These are phyloP conservation scores for Fusarium incarnatum DNA, from an alignment of 2,329 filamentous ascomycete species.

Conservation along the genomic window DNA sequence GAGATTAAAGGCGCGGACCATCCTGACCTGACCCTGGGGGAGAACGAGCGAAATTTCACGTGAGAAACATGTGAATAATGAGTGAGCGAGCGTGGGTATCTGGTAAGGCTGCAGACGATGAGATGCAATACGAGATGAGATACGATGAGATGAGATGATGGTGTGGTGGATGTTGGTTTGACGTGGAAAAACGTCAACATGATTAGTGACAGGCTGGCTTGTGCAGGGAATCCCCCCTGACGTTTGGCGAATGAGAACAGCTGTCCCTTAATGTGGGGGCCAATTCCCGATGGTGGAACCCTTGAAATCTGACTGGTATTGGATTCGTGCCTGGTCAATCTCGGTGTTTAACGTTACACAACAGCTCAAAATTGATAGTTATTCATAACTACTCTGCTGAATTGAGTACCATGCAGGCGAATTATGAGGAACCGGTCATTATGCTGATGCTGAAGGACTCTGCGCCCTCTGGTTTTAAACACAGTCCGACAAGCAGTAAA, in stretches of 20 bases:
- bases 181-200: slow-evolving; percentile 12
- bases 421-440: background rate
- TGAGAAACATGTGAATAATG: slow-evolving; percentile 19
- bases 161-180: slow-evolving; percentile 10
- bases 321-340: background rate
- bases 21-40: slow-evolving; percentile 26
- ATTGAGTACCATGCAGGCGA: background rate
- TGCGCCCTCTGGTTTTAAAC: background rate
- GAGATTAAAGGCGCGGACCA: slow-evolving; percentile 47
- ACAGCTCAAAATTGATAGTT: background rate
- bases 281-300: background rate
- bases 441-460: background rate
- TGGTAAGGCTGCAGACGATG: slow-evolving; percentile 7
- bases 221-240: slow-evolving; percentile 28
- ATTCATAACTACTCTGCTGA: background rate
- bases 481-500: no score
- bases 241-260: slow-evolving; percentile 32
- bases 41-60: slow-evolving; percentile 1
- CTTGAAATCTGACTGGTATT: slow-evolving; percentile 6
- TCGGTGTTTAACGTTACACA: background rate
- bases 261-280: slow-evolving; percentile 39
- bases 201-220: slow-evolving; percentile 40
- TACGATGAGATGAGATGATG: background rate
- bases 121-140: background rate
- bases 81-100: background rate